Percentiles rank a stretch among this genome's conserved stretches.
phyloP scores from a whole-genome alignment of 192 early-diverging fungal species.

The Coemansia sp. region DNA sequence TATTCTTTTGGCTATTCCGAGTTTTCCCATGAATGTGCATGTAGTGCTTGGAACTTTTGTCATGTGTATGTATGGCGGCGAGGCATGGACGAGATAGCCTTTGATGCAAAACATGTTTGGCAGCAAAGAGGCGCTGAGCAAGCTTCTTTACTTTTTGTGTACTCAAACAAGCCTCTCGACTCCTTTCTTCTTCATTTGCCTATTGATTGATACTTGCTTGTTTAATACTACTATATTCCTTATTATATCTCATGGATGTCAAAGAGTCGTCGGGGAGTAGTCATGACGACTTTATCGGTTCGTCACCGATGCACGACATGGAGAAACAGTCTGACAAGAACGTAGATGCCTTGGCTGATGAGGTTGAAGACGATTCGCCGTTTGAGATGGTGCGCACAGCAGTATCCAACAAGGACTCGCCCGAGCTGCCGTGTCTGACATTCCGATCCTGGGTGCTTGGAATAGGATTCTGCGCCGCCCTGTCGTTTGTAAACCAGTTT shows the following conservation, averaged over 20 bases:
- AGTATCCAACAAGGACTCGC: slow-evolving; percentile 69
- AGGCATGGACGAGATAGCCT: background rate
- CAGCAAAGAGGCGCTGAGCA: background rate
- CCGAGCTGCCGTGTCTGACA: slow-evolving; percentile 65
- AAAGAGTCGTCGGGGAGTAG: background rate
- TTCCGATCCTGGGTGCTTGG: slow-evolving; percentile 76
- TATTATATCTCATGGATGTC: background rate
- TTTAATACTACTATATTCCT: background rate
- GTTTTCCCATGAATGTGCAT: background rate
- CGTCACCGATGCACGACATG: background rate
- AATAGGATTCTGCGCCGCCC: slow-evolving; percentile 61
- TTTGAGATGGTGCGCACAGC: slow-evolving; percentile 72
- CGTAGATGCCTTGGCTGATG: background rate
- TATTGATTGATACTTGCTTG: background rate
- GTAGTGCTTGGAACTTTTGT: background rate
- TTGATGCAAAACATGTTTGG: background rate
- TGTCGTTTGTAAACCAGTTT: slow-evolving; percentile 76
- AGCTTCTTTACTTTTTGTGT: background rate
- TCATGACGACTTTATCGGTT: background rate
- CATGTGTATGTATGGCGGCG: background rate
- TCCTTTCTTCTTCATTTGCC: background rate
- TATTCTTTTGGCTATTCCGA: background rate
- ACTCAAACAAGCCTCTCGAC: background rate
- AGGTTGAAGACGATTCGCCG: slow-evolving; percentile 54
- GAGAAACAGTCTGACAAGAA: slow-evolving; percentile 9